Evolutionary conservation across 805 yeast species (phyloP).

Genomic region (Wickerhamomyces subpelliculosus): DNA sequence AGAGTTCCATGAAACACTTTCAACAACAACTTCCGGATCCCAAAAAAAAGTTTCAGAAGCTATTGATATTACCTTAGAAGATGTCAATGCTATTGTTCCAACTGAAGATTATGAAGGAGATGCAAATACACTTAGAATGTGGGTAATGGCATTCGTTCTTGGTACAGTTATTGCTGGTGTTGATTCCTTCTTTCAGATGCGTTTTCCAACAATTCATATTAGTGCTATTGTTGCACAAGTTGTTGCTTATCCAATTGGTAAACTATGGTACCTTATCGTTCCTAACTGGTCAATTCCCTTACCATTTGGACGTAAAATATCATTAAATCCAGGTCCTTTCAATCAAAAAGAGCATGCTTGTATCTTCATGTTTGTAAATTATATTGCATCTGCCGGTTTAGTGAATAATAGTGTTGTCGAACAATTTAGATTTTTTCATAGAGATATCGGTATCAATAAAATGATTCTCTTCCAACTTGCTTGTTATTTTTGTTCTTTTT

Average conservation of each 20-base stretch:
- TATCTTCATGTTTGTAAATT: constrained; percentile 46
- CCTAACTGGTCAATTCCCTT: constrained; percentile 21
- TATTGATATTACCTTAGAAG: not conserved
- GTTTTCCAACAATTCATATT: constrained; percentile 39
- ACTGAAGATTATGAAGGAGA: not conserved
- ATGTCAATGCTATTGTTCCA: not conserved
- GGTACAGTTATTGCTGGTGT: constrained; percentile 42
- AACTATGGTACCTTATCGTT: constrained; percentile 26
- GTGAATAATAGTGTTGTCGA: constrained; percentile 38
- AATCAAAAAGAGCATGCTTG: constrained; percentile 57
- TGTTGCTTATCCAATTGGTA: constrained; percentile 47
- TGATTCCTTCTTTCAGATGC: constrained; percentile 45
- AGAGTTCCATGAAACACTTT: no score
- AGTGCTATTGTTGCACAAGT: constrained; percentile 39
- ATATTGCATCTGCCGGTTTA: constrained; percentile 41
- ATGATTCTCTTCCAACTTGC: constrained; percentile 43
- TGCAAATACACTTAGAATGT: constrained; percentile 29
- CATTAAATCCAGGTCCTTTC: constrained; percentile 53
- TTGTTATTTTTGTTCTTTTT: constrained; percentile 59
- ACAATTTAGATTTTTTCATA: constrained; percentile 27
- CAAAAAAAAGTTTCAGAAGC: not conserved
- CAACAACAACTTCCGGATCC: no score
- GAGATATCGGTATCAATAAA: constrained; percentile 23
- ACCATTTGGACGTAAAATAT: constrained; percentile 20
- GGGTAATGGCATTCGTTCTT: constrained; percentile 32